phyloP scores from a whole-genome alignment of 352 stramenopile species.

The Pythium apleroticum region DNA sequence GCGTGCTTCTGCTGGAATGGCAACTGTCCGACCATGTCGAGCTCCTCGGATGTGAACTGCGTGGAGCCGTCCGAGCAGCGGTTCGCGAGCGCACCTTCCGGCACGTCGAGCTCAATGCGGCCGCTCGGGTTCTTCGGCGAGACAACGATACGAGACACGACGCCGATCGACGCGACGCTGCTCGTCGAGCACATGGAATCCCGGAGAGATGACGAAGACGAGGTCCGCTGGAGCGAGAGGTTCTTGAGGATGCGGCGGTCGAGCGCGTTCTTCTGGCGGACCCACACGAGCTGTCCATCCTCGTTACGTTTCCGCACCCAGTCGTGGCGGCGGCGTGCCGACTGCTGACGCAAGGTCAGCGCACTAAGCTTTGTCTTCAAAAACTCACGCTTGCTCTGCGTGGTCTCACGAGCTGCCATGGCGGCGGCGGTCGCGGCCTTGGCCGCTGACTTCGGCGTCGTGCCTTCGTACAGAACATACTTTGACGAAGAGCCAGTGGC shows the following conservation, averaged over 20 bases:
- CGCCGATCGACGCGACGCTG: constrained; percentile 63
- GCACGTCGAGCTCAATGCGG: constrained; percentile 68
- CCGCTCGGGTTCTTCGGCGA: constrained; percentile 75
- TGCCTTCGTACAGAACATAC: constrained; percentile 71
- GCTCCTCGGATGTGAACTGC: constrained; percentile 65
- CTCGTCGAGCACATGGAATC: constrained; percentile 68
- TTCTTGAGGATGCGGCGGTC: constrained; percentile 72
- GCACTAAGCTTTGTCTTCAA: constrained; percentile 80
- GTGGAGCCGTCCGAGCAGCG: constrained; percentile 54
- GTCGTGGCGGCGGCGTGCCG: constrained; percentile 77
- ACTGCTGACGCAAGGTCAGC: constrained; percentile 79
- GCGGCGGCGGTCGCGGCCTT: constrained; percentile 40
- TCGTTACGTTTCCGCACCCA: constrained; percentile 80
- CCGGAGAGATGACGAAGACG: constrained; percentile 59
- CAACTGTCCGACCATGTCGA: constrained; percentile 65
- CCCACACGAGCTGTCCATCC: constrained; percentile 79
- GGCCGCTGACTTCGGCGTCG: constrained; percentile 50
- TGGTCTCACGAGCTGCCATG: constrained; percentile 24
- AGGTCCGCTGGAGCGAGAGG: constrained; percentile 36
- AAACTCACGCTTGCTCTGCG: constrained; percentile 56
- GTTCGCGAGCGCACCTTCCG: constrained; percentile 57
- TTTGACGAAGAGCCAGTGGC: constrained; percentile 49
- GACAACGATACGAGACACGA: constrained; percentile 74
- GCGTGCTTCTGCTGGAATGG: constrained; percentile 88
- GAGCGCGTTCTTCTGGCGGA: constrained; percentile 74